Evolutionary conservation across 2,329 filamentous ascomycete genomes (phyloP).

Genomic region (Cladobotryum protrusum): DNA sequence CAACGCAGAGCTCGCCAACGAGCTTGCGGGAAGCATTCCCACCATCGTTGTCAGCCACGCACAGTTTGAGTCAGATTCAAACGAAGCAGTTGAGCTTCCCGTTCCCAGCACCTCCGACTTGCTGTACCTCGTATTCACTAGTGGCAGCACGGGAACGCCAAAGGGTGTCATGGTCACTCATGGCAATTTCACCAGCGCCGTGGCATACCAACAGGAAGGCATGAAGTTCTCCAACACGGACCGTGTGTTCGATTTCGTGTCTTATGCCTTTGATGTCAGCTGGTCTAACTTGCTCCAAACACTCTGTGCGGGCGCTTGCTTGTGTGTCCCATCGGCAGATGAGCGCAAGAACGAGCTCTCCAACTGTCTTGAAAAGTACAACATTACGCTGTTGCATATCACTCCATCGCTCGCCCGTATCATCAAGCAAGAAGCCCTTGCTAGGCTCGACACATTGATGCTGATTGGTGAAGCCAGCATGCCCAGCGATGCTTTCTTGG

Average conservation of each 20-base stretch:
- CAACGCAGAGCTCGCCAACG: no score
- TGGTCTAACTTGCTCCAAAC: no score
- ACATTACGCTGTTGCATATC: background rate
- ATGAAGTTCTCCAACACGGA: no score
- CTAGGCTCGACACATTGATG: background rate
- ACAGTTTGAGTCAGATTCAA: no score
- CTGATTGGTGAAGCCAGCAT: conserved; percentile 2
- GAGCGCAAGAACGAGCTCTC: background rate
- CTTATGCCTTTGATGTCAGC: no score
- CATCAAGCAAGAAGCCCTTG: background rate
- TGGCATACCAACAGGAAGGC: no score
- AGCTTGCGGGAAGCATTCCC: no score
- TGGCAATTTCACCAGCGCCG: no score
- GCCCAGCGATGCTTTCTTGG: background rate
- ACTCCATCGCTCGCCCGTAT: conserved; percentile 6
- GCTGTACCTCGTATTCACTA: conserved; percentile 41
- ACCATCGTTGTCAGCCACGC: background rate
- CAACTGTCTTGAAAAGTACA: background rate
- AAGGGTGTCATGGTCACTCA: conserved; percentile 37
- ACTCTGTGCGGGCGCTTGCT: no score
- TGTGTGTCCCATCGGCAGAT: no score
- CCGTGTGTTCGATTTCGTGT: no score
- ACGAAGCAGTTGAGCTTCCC: background rate
- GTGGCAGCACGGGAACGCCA: conserved; percentile 42
- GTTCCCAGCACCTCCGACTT: background rate